These are phyloP conservation scores for Botrytis aclada DNA, from an alignment of 2,329 filamentous ascomycete species.

Conservation along the genomic window DNA sequence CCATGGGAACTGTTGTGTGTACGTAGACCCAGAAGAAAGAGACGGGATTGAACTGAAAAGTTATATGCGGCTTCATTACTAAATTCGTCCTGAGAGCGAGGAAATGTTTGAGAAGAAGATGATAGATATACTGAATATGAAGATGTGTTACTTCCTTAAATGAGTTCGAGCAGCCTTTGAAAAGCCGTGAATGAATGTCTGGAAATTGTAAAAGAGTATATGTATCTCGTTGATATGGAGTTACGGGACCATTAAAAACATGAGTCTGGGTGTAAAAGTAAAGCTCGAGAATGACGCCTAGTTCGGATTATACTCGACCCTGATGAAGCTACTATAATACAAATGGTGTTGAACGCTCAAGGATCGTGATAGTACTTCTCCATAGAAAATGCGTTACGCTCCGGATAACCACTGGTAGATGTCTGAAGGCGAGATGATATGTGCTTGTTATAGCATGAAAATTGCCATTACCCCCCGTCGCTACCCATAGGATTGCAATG, in stretches of 20 bases:
- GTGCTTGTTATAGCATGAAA: background rate
- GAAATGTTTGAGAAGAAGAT: too few relatives aligned
- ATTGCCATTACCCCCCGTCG: background rate
- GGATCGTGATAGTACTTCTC: background rate
- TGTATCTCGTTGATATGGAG: background rate
- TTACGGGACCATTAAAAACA: fast-evolving
- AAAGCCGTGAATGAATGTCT: background rate
- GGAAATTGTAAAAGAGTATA: background rate
- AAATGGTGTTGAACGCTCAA: background rate
- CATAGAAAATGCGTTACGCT: background rate
- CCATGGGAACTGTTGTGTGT: background rate
- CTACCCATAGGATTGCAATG: background rate
- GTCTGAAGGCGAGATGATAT: background rate
- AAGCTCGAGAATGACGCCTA: background rate
- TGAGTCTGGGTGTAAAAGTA: background rate
- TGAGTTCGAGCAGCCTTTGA: fast-evolving
- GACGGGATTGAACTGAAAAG: too few relatives aligned
- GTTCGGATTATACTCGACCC: background rate
- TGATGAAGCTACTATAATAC: background rate
- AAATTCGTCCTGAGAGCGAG: too few relatives aligned
- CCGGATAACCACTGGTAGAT: background rate
- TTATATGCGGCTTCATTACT: too few relatives aligned
- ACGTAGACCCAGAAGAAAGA: too few relatives aligned
- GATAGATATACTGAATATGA: too few relatives aligned
- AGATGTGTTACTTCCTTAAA: background rate